phyloP scores from a whole-genome alignment of 768 basidiomycete genomes.

The Tylopilus cervinicoccineus region DNA sequence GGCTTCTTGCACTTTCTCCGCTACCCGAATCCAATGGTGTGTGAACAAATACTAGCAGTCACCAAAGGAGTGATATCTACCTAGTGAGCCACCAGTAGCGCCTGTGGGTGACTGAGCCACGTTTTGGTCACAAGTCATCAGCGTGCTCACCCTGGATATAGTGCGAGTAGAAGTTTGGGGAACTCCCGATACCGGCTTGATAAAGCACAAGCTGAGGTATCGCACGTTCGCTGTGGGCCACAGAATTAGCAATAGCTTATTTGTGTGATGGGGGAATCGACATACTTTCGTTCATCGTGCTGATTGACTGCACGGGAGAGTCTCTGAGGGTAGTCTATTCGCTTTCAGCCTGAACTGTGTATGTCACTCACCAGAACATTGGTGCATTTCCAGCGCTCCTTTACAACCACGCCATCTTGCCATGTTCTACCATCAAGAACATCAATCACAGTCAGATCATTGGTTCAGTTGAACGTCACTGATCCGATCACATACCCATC shows the following conservation, averaged over 20 bases:
- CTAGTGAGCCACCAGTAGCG: slow-evolving; percentile 56
- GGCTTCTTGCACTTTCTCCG: slow-evolving; percentile 71
- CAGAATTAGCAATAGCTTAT: neutral
- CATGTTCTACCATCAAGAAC: slow-evolving; percentile 51
- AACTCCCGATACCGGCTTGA: slow-evolving; percentile 58
- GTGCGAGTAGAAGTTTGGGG: slow-evolving; percentile 52
- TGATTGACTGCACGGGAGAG: slow-evolving; percentile 50
- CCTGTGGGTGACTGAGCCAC: slow-evolving; percentile 36
- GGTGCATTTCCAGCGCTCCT: slow-evolving; percentile 45
- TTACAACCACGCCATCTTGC: slow-evolving; percentile 56
- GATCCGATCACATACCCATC: slow-evolving; percentile 51
- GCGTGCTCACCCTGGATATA: slow-evolving; percentile 52
- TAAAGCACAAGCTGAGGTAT: slow-evolving; percentile 63
- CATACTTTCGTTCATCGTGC: slow-evolving; percentile 41
- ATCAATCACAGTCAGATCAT: slow-evolving; percentile 3
- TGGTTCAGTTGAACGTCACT: neutral
- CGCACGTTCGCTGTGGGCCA: slow-evolving; percentile 29
- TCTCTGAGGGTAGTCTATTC: slow-evolving; percentile 33
- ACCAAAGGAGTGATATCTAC: slow-evolving; percentile 30
- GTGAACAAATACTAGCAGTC: neutral
- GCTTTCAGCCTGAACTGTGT: neutral
- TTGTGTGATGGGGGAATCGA: neutral
- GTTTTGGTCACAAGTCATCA: neutral
- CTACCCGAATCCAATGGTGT: slow-evolving; percentile 31
- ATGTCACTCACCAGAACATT: slow-evolving; percentile 47